These are phyloP conservation scores for Linnemannia schmuckeri DNA, from an alignment of 192 early-diverging fungal genomes.

Conservation along the genomic window DNA sequence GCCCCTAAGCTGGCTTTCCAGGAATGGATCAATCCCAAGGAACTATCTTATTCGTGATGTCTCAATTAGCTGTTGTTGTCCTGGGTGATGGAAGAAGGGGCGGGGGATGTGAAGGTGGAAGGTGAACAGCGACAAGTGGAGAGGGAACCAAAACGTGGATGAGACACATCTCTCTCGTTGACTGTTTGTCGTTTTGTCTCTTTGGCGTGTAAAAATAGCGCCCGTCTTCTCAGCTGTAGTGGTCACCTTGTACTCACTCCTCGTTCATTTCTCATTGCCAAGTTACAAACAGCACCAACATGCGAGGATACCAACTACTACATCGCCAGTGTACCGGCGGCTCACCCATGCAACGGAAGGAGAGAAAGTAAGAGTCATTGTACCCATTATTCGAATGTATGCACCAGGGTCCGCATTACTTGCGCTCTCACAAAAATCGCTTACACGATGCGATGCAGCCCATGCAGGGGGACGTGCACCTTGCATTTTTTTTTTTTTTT, in stretches of 20 bases:
- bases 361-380: too few species aligned
- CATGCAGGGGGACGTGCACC: background rate
- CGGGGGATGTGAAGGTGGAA: background rate
- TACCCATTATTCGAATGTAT: too few species aligned
- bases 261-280: too few species aligned
- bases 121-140: background rate
- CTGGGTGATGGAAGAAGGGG: background rate
- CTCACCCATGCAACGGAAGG: too few species aligned
- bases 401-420: too few species aligned
- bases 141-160: background rate
- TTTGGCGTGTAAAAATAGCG: background rate
- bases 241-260: too few species aligned
- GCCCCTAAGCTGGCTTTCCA: background rate
- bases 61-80: background rate
- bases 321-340: too few species aligned
- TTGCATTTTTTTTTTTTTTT: conserved; percentile 3
- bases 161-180: background rate
- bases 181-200: background rate
- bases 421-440: background rate
- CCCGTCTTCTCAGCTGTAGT: too few species aligned
- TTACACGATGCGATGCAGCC: background rate
- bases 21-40: background rate
- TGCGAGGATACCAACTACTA: too few species aligned
- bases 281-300: too few species aligned
- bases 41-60: background rate